Evolutionary conservation across 805 yeast genomes (phyloP), one percentile per base, ranked within the genome.

Genomic region (Hanseniaspora guilliermondii): DNA sequence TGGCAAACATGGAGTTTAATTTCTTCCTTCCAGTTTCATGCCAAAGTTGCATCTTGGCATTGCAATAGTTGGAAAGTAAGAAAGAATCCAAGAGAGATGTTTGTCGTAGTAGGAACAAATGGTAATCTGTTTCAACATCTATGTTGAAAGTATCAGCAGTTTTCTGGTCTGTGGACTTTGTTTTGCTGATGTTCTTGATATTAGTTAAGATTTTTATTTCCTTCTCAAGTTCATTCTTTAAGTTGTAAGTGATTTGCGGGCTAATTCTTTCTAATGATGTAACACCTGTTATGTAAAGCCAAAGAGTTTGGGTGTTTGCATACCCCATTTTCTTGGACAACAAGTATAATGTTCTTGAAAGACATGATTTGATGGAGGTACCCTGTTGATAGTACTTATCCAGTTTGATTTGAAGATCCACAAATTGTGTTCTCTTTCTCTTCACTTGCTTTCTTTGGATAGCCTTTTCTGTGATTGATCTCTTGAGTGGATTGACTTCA

Each of bases 41-140:
- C 93, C 96, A 93, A 38, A 93, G 70, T 55, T 80, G 80, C 55
- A 93, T 70, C 64, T 88, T 86, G 12, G 97, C 85, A 62, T 89
- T 87, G 35, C 91, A 88, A 62, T 83, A 91, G 57, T 87, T 82
- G n/a, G 96, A 87, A 65, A 89, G 93, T 63, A 80, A 78, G 67
- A 94, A 87, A 58, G 96, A 76, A 60, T 91, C 94, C 68, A 93
- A 91, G 17, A 93, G 70, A 11, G 95, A 84, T 87, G 97, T 89
- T 66, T 91, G 97, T 47, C 97, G 80, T 46, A 93, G 72, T 40
- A 94, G 69, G 64, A 89, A 93, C 45, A 93, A 70, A 56, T 87
- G 80, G 67, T 85, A 93, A 67, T 94, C 98, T 25, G 82, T 78
- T 62, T 87, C 96, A 17, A 87, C 71, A 24, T 76, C 74, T 27